Percentiles rank a stretch among this genome's conserved stretches.
These are phyloP conservation scores for Dipodascopsis uninucleata DNA, from an alignment of 805 yeast genomes.

Conservation along the genomic window DNA sequence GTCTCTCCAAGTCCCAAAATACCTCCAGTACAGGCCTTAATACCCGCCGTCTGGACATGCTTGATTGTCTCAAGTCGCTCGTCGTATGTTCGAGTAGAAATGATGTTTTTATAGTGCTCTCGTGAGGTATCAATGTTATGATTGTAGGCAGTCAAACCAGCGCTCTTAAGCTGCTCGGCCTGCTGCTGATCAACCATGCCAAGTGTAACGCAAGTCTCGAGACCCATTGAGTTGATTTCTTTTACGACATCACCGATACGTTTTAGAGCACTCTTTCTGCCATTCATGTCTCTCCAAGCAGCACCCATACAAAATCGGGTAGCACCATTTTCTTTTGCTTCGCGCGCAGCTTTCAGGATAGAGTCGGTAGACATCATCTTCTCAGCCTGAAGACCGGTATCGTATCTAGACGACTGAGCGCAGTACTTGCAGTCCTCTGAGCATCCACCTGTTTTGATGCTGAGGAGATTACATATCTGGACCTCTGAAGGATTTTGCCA, in stretches of 20 bases:
- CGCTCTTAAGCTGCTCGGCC: conserved; percentile 53
- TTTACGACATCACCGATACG: conserved; percentile 63
- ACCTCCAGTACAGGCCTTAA: conserved; percentile 75
- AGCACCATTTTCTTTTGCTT: conserved; percentile 65
- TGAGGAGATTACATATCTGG: conserved; percentile 71
- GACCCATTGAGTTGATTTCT: conserved; percentile 57
- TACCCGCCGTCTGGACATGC: conserved; percentile 60
- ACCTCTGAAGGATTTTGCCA: conserved; percentile 66
- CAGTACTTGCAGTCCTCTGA: conserved; percentile 80
- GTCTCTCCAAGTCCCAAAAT: conserved; percentile 77
- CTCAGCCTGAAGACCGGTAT: conserved; percentile 70
- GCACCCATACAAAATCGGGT: conserved; percentile 84
- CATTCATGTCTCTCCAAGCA: conserved; percentile 83
- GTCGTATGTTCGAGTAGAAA: conserved; percentile 65
- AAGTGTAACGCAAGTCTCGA: conserved; percentile 77
- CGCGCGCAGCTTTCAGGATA: conserved; percentile 60
- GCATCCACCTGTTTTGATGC: conserved; percentile 77
- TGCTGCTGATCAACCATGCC: conserved; percentile 75
- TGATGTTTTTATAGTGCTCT: conserved; percentile 70
- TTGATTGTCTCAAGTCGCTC: conserved; percentile 65
- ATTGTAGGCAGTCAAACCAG: conserved; percentile 77
- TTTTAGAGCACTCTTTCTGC: conserved; percentile 63
- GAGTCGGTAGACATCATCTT: conserved; percentile 57
- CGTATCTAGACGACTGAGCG: conserved; percentile 66
- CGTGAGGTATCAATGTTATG: conserved; percentile 79